A percentile compares a stretch with the other conserved stretches of the same genome.
phyloP scores from a whole-genome alignment of 2,329 filamentous ascomycete species.

The Diplodia mutila region DNA sequence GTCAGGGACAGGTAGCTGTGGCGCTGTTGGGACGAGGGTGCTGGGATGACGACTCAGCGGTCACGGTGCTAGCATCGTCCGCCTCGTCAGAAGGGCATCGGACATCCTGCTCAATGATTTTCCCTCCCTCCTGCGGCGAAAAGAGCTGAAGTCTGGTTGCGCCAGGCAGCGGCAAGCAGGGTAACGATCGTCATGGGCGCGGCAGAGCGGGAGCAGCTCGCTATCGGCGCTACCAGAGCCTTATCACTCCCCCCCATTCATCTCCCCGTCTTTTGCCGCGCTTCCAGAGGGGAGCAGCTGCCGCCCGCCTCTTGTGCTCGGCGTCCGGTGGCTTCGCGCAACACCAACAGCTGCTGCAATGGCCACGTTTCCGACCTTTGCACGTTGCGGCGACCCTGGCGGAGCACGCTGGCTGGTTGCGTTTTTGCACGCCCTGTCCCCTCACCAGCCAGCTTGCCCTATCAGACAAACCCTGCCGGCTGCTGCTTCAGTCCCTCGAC shows the following conservation, averaged over 20 bases:
- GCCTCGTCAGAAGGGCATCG: not conserved
- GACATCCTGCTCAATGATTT: not conserved
- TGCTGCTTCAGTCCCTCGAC: not conserved
- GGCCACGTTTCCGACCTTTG: not conserved
- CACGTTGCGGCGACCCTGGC: not conserved
- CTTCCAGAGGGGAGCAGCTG: not conserved
- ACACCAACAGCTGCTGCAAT: not conserved
- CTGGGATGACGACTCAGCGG: not conserved
- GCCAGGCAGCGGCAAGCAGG: not conserved
- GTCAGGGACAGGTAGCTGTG: constrained; percentile 1
- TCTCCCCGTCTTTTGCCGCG: not conserved
- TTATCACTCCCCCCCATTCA: not conserved
- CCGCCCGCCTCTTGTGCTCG: not conserved
- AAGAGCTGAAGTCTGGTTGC: not conserved
- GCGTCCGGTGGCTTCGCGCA: not conserved
- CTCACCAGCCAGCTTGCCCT: not conserved
- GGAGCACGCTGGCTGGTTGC: not conserved
- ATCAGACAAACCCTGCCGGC: not conserved
- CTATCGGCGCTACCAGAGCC: constrained; percentile 9
- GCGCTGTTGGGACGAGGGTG: not conserved
- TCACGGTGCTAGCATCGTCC: not conserved
- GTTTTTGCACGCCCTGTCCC: not conserved
- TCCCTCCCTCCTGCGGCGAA: not conserved
- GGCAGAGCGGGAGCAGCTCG: not conserved
- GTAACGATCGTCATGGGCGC: not conserved